These are phyloP conservation scores for Rhodotorula taiwanensis DNA, from an alignment of 768 basidiomycete genomes.

Conservation along the genomic window DNA sequence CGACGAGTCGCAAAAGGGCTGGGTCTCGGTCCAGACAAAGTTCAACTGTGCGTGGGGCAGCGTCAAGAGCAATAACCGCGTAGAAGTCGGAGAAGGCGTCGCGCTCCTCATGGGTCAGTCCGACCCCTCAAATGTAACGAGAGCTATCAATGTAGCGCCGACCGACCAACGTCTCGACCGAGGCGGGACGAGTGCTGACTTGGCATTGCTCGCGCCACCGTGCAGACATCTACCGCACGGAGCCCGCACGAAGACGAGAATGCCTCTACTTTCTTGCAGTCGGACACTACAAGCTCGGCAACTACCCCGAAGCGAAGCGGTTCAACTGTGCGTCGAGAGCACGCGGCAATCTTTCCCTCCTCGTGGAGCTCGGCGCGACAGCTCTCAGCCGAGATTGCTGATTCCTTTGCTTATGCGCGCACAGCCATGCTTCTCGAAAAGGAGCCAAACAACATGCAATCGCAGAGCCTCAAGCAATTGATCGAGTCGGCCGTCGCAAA, in stretches of 20 bases:
- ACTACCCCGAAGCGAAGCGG: constrained; percentile 81
- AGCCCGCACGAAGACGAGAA: constrained; percentile 79
- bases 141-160: too few species aligned
- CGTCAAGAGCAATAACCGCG: constrained; percentile 77
- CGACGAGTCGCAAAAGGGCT: constrained; percentile 67
- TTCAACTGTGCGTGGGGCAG: constrained; percentile 93
- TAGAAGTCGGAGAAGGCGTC: constrained; percentile 88
- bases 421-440: constrained; percentile 77
- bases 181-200: too few species aligned
- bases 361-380: too few species aligned
- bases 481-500: constrained; percentile 78
- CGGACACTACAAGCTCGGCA: constrained; percentile 93
- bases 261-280: constrained; percentile 94
- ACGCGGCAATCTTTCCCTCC: too few species aligned
- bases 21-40: constrained; percentile 87
- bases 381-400: neutral
- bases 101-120: constrained; percentile 75
- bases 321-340: constrained; percentile 79
- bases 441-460: constrained; percentile 89
- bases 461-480: constrained; percentile 71
- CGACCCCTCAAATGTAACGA: too few species aligned
- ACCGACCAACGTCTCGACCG: too few species aligned
- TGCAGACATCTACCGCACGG: constrained; percentile 81
- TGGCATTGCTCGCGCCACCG: neutral
- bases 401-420: neutral